These are phyloP conservation scores for Bruguiera hainesii DNA, from an alignment of 441 rosid genomes.

Conservation along the genomic window DNA sequence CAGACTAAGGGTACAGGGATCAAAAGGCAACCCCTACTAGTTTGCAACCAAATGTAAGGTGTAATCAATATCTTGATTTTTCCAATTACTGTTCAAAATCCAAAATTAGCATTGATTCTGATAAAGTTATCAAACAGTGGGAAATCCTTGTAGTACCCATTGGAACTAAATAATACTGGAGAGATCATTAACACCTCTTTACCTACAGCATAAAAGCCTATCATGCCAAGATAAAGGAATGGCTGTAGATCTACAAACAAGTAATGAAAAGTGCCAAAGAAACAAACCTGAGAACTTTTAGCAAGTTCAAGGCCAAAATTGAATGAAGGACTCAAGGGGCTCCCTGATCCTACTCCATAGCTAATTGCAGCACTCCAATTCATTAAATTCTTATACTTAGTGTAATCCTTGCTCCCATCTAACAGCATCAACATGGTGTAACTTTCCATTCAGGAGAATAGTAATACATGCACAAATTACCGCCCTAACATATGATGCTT, in stretches of 20 bases:
- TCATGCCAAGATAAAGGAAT: conserved; percentile 1
- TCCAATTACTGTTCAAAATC: neutral
- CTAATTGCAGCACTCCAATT: conserved; percentile 94
- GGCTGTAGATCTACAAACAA: neutral
- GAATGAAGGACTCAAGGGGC: conserved; percentile 90
- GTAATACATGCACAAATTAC: neutral
- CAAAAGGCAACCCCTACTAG: too few relatives aligned
- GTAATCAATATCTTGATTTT: conserved; percentile 3
- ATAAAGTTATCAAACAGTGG: too few relatives aligned
- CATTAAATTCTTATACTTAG: conserved; percentile 48
- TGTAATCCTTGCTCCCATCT: conserved; percentile 56
- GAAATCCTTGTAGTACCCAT: neutral
- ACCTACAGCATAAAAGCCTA: conserved; percentile 4
- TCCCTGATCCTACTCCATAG: conserved; percentile 80
- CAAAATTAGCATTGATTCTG: neutral
- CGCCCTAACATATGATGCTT: neutral
- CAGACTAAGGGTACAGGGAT: too few relatives aligned
- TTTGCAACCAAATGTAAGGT: too few relatives aligned
- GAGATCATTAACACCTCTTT: conserved; percentile 1
- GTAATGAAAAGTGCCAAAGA: neutral
- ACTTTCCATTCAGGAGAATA: neutral
- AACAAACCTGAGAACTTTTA: conserved; percentile 66
- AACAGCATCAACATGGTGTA: conserved; percentile 18
- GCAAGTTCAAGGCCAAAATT: conserved; percentile 84
- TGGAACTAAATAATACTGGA: neutral